These are phyloP conservation scores for Fusarium pseudograminearum DNA, from an alignment of 2,329 filamentous ascomycete species.

Conservation along the genomic window DNA sequence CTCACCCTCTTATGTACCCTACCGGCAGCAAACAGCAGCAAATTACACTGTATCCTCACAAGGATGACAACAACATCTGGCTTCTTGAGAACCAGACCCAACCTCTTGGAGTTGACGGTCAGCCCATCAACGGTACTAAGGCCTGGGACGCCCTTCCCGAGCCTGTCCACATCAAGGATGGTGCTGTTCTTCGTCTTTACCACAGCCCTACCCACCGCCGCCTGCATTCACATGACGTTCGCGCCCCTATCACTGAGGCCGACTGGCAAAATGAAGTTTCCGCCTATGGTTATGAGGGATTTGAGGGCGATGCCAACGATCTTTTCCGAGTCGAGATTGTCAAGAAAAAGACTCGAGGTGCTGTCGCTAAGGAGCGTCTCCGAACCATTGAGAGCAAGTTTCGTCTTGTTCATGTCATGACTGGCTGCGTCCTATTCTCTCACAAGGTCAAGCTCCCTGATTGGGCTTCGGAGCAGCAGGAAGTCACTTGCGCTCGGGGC, in stretches of 20 bases:
- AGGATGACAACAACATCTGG: constrained; percentile 98
- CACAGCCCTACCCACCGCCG: constrained; percentile 86
- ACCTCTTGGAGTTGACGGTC: constrained; percentile 80
- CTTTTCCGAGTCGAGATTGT: constrained; percentile 95
- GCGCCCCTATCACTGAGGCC: constrained; percentile 84
- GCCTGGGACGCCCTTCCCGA: constrained; percentile 85
- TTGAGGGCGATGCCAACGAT: constrained; percentile 96
- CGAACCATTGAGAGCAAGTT: constrained; percentile 98
- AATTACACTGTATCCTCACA: constrained; percentile 97
- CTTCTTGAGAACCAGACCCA: constrained; percentile 96
- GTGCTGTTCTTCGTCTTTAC: constrained; percentile 83
- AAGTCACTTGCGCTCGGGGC: constrained; percentile 95
- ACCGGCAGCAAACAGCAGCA: constrained; percentile 98
- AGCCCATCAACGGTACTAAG: constrained; percentile 80
- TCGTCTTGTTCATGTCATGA: constrained; percentile 95
- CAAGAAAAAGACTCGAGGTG: constrained; percentile 85
- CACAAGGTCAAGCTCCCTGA: constrained; percentile 99
- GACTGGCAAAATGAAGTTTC: constrained; percentile 98
- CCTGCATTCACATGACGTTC: constrained; percentile 95
- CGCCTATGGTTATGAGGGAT: constrained; percentile 96
- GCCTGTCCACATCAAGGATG: constrained; percentile 78
- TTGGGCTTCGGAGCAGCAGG: constrained; percentile 98
- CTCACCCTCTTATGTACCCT: constrained; percentile 97
- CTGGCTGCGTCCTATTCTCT: constrained; percentile 93
- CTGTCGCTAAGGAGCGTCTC: constrained; percentile 82